phyloP scores from a whole-genome alignment of 345 rosid genomes.

The Populus alba region DNA sequence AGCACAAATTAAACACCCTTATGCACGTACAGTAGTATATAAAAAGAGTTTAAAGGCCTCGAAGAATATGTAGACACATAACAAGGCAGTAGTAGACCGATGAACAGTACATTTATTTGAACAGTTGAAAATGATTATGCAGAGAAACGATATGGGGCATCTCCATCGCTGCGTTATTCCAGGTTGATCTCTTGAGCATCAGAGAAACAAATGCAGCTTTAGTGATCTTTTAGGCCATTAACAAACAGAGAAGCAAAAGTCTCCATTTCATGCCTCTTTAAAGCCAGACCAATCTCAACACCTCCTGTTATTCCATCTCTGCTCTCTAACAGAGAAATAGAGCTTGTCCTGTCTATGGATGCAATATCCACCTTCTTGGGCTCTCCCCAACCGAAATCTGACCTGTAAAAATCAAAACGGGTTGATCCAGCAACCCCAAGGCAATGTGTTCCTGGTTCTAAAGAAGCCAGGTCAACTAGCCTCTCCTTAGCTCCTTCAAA shows the following conservation, averaged over 20 bases:
- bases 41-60: too few relatives aligned
- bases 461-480: too few relatives aligned
- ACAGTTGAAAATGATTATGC: too few relatives aligned
- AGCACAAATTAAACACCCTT: too few relatives aligned
- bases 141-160: too few relatives aligned
- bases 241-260: neutral
- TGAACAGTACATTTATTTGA: too few relatives aligned
- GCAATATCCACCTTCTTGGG: constrained; percentile 10
- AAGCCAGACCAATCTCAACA: constrained; percentile 1
- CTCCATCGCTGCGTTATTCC: too few relatives aligned
- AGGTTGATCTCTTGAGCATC: too few relatives aligned
- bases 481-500: neutral
- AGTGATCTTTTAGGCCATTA: neutral
- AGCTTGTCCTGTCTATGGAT: constrained; percentile 15
- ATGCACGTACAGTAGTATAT: too few relatives aligned
- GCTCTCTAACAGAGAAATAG: neutral
- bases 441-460: neutral
- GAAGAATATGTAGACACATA: too few relatives aligned
- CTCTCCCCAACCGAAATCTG: constrained; percentile 25
- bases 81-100: too few relatives aligned
- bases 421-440: constrained; percentile 9
- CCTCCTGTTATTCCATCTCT: neutral
- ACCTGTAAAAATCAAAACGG: neutral
- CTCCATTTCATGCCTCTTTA: neutral
- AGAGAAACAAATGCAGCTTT: too few relatives aligned